A percentile compares a stretch with the other conserved stretches of the same genome.
phyloP scores from a whole-genome alignment of 768 basidiomycete species.

The Trametes sanguinea region DNA sequence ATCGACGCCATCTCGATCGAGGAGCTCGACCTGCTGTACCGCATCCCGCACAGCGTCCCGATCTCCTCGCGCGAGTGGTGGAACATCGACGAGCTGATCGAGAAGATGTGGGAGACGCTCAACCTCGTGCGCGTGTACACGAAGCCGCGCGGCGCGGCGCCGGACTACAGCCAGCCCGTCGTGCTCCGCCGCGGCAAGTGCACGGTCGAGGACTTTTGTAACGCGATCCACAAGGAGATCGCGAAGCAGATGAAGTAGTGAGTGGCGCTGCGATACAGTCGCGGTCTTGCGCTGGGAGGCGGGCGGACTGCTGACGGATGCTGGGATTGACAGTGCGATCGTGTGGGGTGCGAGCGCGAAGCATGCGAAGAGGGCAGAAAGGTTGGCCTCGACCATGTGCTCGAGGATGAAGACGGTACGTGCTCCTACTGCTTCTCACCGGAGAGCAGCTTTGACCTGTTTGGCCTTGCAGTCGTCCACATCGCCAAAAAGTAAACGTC shows the following conservation, averaged over 20 bases:
- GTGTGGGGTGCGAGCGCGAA: conserved; percentile 99
- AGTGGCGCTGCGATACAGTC: conserved; percentile 29
- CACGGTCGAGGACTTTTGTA: conserved; percentile 88
- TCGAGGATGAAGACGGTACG: conserved; percentile 89
- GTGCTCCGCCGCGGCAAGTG: conserved; percentile 69
- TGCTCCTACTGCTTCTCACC: conserved; percentile 2
- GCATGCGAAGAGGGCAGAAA: conserved; percentile 96
- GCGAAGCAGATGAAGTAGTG: conserved; percentile 97
- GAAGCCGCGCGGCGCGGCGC: conserved; percentile 86
- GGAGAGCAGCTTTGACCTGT: neutral
- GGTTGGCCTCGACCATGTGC: conserved; percentile 81
- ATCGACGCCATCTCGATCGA: conserved; percentile 99
- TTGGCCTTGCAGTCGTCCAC: conserved; percentile 50
- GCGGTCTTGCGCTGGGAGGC: neutral
- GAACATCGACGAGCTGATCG: conserved; percentile 92
- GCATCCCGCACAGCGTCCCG: conserved; percentile 95
- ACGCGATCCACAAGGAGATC: conserved; percentile 94
- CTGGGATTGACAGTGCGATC: conserved; percentile 55
- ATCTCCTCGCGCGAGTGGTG: conserved; percentile 94
- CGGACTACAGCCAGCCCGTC: conserved; percentile 90
- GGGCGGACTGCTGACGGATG: neutral
- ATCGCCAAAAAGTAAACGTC: conserved; percentile 53
- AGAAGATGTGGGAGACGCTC: conserved; percentile 91
- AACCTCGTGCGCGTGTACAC: conserved; percentile 96
- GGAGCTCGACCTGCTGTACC: conserved; percentile 92